Conservation (phyloP, 73 alveolate species). For the Paramecium tetraurelia region DNA sequence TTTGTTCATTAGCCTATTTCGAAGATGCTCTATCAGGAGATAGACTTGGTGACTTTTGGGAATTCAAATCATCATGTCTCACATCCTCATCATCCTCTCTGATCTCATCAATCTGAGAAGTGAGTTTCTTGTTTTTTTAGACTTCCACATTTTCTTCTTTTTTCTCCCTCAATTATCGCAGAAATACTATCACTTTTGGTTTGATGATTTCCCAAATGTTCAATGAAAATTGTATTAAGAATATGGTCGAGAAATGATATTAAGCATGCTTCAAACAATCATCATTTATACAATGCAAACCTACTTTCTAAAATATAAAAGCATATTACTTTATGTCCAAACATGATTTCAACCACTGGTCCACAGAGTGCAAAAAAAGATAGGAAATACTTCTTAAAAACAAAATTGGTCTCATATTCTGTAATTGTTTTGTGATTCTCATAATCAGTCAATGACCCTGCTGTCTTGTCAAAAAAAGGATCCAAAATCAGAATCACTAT, state of each 20-base stretch:
- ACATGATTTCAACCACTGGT: background rate
- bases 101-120: background rate
- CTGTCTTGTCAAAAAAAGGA: background rate
- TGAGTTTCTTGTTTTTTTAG: background rate
- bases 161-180: background rate
- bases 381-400: background rate
- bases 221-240: background rate
- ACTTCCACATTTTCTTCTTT: background rate
- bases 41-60: background rate
- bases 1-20: background rate
- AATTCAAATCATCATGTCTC: background rate
- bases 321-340: background rate
- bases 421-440: slow-evolving; percentile 12
- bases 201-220: slow-evolving; percentile 2
- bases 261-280: slow-evolving; percentile 6
- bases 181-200: background rate
- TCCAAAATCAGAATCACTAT: background rate
- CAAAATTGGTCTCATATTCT: slow-evolving; percentile 9
- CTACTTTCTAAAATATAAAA: background rate
- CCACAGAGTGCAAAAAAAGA: background rate
- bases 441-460: background rate
- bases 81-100: background rate
- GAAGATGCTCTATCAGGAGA: background rate
- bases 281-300: background rate
- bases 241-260: background rate